Percentiles rank a stretch among this genome's conserved stretches.
phyloP scores from a whole-genome alignment of 2,329 filamentous ascomycete species.

The Chalaropsis thielavioides region DNA sequence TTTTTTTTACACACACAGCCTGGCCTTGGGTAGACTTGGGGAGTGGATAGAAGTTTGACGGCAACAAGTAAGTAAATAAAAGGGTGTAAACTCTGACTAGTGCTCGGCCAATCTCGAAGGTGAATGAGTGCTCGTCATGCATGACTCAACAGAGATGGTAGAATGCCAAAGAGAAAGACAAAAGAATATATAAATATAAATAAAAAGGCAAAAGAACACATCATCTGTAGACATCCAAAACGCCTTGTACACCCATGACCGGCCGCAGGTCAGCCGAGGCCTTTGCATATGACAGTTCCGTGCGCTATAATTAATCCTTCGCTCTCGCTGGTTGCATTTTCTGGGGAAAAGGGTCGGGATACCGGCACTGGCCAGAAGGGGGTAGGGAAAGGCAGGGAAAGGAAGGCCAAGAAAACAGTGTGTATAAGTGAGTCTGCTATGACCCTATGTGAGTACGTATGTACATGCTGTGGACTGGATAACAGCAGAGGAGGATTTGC shows the following conservation, averaged over 20 bases:
- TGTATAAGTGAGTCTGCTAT: neutral
- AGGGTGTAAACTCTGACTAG: neutral
- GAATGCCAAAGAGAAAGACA: neutral
- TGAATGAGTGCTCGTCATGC: neutral
- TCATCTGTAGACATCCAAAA: too few relatives aligned
- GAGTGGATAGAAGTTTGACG: neutral
- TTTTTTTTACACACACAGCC: neutral
- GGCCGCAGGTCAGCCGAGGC: constrained; percentile 3
- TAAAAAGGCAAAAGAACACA: neutral
- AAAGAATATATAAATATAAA: neutral
- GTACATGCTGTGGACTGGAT: neutral
- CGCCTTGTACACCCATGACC: neutral
- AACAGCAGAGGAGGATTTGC: neutral
- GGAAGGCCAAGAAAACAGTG: neutral
- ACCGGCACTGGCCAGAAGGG: constrained; percentile 10
- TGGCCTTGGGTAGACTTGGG: neutral
- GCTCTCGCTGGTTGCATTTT: constrained; percentile 2
- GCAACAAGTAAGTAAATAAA: neutral
- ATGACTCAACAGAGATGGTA: neutral
- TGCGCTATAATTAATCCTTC: constrained; percentile 2
- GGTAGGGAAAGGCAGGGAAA: neutral
- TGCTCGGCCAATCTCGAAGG: constrained; percentile 3
- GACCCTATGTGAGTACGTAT: neutral
- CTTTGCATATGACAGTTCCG: constrained; percentile 11
- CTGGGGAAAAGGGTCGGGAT: constrained; percentile 15